phyloP scores from a whole-genome alignment of 306 rosid species.

The Quillaja saponaria region DNA sequence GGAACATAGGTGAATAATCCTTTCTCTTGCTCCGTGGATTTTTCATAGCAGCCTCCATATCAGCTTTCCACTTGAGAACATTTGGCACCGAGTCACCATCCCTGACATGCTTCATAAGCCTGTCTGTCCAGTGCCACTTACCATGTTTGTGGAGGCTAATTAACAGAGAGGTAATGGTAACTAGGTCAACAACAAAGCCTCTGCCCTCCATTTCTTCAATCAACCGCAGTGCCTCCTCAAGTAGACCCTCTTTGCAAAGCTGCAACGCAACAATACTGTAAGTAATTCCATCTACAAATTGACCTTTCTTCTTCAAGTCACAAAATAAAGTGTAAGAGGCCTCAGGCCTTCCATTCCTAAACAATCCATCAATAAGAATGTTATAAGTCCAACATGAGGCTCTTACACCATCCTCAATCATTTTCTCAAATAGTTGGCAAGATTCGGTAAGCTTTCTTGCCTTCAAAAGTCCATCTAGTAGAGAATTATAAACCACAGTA shows the following conservation, averaged over 20 bases:
- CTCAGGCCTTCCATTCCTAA: slow-evolving; percentile 81
- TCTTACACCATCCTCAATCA: slow-evolving; percentile 74
- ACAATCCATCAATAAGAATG: slow-evolving; percentile 72
- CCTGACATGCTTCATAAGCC: slow-evolving; percentile 82
- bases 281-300: slow-evolving; percentile 72
- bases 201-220: slow-evolving; percentile 94
- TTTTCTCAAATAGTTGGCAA: slow-evolving; percentile 80
- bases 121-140: slow-evolving; percentile 77
- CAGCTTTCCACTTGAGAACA: slow-evolving; percentile 75
- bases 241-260: slow-evolving; percentile 70
- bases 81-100: slow-evolving; percentile 63
- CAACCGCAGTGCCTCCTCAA: slow-evolving; percentile 67
- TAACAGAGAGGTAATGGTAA: slow-evolving; percentile 71
- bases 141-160: slow-evolving; percentile 64
- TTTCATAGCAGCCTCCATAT: slow-evolving; percentile 76
- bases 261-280: slow-evolving; percentile 78
- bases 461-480: slow-evolving; percentile 73
- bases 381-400: slow-evolving; percentile 73
- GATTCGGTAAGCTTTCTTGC: slow-evolving; percentile 64
- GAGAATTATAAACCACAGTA: slow-evolving; percentile 66
- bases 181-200: slow-evolving; percentile 75
- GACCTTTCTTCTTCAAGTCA: slow-evolving; percentile 88
- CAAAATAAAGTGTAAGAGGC: slow-evolving; percentile 74
- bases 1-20: slow-evolving; percentile 65
- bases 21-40: slow-evolving; percentile 51